phyloP scores from a whole-genome alignment of 805 yeast genomes.

The Pichia rugopelliculosa region DNA sequence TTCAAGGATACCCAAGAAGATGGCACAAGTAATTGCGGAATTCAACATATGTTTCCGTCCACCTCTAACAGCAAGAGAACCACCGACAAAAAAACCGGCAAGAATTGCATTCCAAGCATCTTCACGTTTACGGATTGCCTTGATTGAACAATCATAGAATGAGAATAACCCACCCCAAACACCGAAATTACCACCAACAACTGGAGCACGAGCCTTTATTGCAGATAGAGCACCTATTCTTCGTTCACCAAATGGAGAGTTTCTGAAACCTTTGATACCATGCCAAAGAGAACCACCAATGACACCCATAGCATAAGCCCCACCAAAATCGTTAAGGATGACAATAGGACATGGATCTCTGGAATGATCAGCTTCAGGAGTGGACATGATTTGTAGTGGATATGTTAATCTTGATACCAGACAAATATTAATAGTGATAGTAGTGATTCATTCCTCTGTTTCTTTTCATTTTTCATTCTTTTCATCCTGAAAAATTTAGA shows the following conservation, averaged over 20 bases:
- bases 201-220: constrained; percentile 94
- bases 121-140: constrained; percentile 93
- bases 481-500: too few species aligned
- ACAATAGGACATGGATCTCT: constrained; percentile 99
- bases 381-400: constrained; percentile 44
- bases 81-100: constrained; percentile 98
- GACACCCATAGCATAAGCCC: constrained; percentile 98
- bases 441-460: not conserved
- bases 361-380: constrained; percentile 75
- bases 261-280: constrained; percentile 97
- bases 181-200: constrained; percentile 97
- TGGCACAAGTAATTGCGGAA: constrained; percentile 95
- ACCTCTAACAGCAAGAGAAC: constrained; percentile 95
- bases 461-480: not conserved
- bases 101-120: constrained; percentile 98
- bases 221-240: constrained; percentile 84
- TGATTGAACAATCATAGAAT: constrained; percentile 90
- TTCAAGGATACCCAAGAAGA: constrained; percentile 92
- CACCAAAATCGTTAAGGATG: constrained; percentile 94
- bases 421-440: too few species aligned
- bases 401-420: too few species aligned
- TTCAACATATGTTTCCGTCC: constrained; percentile 97
- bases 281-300: constrained; percentile 99
- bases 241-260: constrained; percentile 96
- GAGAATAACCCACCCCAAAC: constrained; percentile 99